Conservation (phyloP, 1,284 basidiomycete species). For the Pascua sp. region DNA sequence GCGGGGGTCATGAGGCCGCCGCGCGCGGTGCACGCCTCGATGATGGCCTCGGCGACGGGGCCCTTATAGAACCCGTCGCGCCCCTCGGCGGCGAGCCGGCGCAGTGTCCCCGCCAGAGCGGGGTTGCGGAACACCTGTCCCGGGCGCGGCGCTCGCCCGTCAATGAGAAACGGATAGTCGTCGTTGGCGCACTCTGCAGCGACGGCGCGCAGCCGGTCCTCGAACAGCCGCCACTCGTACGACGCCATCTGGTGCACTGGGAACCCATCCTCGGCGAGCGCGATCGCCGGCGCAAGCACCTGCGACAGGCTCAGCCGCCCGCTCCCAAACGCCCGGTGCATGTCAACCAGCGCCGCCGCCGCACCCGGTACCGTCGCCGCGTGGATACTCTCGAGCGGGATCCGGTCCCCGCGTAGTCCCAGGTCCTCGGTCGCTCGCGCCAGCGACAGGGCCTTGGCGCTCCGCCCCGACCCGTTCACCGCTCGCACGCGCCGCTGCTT, state of each 20-base stretch:
- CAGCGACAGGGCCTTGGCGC: slow-evolving; percentile 73
- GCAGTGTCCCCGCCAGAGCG: slow-evolving; percentile 75
- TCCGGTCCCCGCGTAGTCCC: slow-evolving; percentile 59
- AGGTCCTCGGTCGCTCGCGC: slow-evolving; percentile 61
- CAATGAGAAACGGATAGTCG: slow-evolving; percentile 22
- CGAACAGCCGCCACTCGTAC: slow-evolving; percentile 10
- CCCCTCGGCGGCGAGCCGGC: slow-evolving; percentile 68
- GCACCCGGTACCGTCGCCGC: slow-evolving; percentile 90
- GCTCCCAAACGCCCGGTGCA: slow-evolving; percentile 72
- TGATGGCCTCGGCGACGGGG: slow-evolving; percentile 69
- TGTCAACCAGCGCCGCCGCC: slow-evolving; percentile 85
- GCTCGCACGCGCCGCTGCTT: slow-evolving; percentile 66
- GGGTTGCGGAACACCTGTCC: slow-evolving; percentile 54
- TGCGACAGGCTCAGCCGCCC: slow-evolving; percentile 69
- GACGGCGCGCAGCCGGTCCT: slow-evolving; percentile 6
- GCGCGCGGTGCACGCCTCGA: slow-evolving; percentile 68
- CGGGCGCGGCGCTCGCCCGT: slow-evolving; percentile 21
- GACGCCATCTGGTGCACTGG: slow-evolving; percentile 55
- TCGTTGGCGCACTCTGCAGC: slow-evolving; percentile 3
- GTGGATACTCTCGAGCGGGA: slow-evolving; percentile 70
- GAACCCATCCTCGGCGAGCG: slow-evolving; percentile 72
- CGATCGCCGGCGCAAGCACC: slow-evolving; percentile 73
- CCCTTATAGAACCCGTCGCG: slow-evolving; percentile 92
- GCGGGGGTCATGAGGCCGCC: slow-evolving; percentile 88
- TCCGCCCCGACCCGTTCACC: slow-evolving; percentile 62